These are phyloP conservation scores for Stromatinia cepivora DNA, from an alignment of 2,329 filamentous ascomycete genomes.

Conservation along the genomic window DNA sequence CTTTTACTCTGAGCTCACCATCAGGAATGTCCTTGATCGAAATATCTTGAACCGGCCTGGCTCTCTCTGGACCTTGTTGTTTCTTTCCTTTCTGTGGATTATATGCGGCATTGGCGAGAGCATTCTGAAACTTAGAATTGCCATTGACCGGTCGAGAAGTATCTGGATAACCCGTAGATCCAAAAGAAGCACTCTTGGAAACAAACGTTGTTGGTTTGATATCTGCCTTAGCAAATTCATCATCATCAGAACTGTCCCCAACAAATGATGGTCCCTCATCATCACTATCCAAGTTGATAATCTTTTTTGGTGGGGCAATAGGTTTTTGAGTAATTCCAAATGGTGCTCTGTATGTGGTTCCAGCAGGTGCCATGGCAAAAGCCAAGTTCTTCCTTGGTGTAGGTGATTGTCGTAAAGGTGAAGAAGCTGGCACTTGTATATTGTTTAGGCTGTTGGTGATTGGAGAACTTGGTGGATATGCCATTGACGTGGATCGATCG, in stretches of 20 bases:
- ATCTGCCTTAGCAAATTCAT: constrained; percentile 53
- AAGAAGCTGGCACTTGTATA: constrained; percentile 88
- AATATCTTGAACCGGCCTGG: constrained; percentile 48
- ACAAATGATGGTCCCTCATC: constrained; percentile 57
- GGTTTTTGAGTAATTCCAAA: constrained; percentile 43
- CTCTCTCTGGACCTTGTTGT: constrained; percentile 47
- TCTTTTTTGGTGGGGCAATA: constrained; percentile 43
- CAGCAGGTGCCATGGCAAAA: constrained; percentile 70
- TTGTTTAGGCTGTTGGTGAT: constrained; percentile 39
- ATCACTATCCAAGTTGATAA: constrained; percentile 55
- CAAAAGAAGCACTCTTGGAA: constrained; percentile 43
- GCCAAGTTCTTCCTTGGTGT: constrained; percentile 46
- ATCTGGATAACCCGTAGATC: constrained; percentile 40
- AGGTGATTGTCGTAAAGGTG: constrained; percentile 51
- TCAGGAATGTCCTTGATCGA: constrained; percentile 54
- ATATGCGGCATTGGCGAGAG: constrained; percentile 33
- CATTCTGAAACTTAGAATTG: constrained; percentile 43
- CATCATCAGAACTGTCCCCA: constrained; percentile 65
- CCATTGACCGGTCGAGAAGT: constrained; percentile 43
- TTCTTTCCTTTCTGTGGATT: constrained; percentile 23
- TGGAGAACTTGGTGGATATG: constrained; percentile 30
- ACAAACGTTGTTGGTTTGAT: constrained; percentile 61
- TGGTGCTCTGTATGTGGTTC: constrained; percentile 66
- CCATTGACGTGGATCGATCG: constrained; percentile 37
- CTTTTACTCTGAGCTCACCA: constrained; percentile 49